These are phyloP conservation scores for Backusella liffmaniae DNA, from an alignment of 192 early-diverging fungal genomes.

Conservation along the genomic window DNA sequence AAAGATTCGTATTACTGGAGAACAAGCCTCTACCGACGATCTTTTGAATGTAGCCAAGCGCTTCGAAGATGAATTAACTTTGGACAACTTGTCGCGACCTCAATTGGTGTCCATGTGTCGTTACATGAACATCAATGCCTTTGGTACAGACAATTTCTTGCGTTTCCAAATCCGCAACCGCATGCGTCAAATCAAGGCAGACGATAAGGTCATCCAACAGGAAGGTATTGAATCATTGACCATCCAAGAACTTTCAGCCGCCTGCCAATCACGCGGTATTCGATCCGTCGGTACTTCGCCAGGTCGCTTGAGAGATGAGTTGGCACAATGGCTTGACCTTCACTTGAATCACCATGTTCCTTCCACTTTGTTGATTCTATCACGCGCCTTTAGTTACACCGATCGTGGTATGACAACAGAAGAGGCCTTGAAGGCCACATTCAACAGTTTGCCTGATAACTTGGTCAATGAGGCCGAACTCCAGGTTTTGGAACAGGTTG, in stretches of 20 bases:
- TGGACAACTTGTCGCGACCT: conserved; percentile 90
- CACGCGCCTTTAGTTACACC: conserved; percentile 82
- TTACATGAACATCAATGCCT: conserved; percentile 95
- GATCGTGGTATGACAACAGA: conserved; percentile 48
- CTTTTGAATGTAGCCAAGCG: conserved; percentile 81
- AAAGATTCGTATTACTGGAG: conserved; percentile 79
- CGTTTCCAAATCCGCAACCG: conserved; percentile 88
- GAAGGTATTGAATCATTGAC: conserved; percentile 91
- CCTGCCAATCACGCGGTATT: conserved; percentile 89
- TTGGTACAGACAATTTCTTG: conserved; percentile 96
- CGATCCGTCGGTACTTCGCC: conserved; percentile 86
- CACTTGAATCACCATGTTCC: conserved; percentile 91
- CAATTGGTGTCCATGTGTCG: conserved; percentile 94
- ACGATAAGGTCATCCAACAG: conserved; percentile 80
- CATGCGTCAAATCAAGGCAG: conserved; percentile 82
- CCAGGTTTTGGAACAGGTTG: conserved; percentile 84
- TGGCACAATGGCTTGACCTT: conserved; percentile 94
- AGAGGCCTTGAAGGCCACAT: conserved; percentile 91
- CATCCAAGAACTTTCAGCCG: conserved; percentile 84
- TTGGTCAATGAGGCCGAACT: conserved; percentile 86
- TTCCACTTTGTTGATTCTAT: conserved; percentile 85
- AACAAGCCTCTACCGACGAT: conserved; percentile 79
- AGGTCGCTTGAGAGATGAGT: conserved; percentile 82
- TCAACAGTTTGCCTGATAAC: conserved; percentile 89
- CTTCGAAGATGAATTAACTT: conserved; percentile 92